Base-by-base conservation (phyloP, 768 basidiomycete species). In the Kwoniella heveanensis region DNA sequence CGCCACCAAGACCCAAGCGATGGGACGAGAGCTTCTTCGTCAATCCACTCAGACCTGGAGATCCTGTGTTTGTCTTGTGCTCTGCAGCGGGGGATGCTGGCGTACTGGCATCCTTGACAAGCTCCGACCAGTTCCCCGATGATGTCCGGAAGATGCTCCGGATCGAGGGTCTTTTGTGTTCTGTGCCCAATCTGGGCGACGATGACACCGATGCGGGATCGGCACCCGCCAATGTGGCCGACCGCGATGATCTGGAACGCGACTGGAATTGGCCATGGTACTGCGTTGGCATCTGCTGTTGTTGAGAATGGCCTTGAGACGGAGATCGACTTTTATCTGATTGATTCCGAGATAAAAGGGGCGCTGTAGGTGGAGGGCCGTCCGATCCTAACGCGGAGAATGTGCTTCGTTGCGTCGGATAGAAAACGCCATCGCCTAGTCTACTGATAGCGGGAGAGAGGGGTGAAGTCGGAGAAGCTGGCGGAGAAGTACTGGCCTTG, bases 81-180 rank as follows among this genome's bases (percentile, higher is more conserved):
- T 21, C 39, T 10, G 4, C 44, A 6, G 30, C 32, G 15, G 36
- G n/a, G 3, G 21, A 4, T 24, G 12, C 26, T 21, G 57, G 21
- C 1, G 47, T 13, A 39, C 36, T 26, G 50, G 24, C 49, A 12
- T 50, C 48, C 12, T 37, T 55, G 24, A 74, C 69, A 3, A 75
- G 58, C n/a, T 72, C 73, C 12, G 66, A 68, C 73, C 73, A 75
- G 56, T 70, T 72, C 1, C 73, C 73, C 0, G 73, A 75, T 25
- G 62, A 60, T 0, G 68, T 65, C 4, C 73, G 52, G 48, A 75
- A 75, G 13, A 75, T 75, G 49, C 68, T 69, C n/a, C 66, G 46
- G n/a, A 74, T 54, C 27, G 57, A 67, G 5, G 68, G 68, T 47
- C 68, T 32, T 50, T 63, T 69, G 36, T 63, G 62, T 30, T 63